Percentiles rank a stretch among this genome's conserved stretches.
Evolutionary conservation across 73 alveolate genomes (phyloP).

Genomic region (Tetrahymena elliotti): DNA sequence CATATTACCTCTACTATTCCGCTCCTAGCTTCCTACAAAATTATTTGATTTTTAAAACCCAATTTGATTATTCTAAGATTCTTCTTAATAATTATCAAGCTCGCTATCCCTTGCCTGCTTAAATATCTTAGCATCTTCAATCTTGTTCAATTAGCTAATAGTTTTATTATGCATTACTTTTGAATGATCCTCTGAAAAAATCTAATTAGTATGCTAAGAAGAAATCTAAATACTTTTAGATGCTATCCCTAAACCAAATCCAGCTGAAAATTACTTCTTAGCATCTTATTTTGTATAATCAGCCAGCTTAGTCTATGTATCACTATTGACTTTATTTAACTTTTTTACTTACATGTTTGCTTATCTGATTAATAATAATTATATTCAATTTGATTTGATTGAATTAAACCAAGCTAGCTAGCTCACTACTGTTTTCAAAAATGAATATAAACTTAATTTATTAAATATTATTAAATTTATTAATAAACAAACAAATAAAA

Average conservation of each 20-base stretch:
- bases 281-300: neutral
- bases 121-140: neutral
- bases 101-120: neutral
- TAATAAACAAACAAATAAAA: too few species aligned
- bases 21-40: neutral
- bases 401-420: too few species aligned
- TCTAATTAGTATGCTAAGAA: neutral
- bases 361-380: too few species aligned
- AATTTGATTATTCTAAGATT: neutral
- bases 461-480: too few species aligned
- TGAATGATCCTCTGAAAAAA: neutral
- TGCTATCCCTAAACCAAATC: neutral
- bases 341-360: too few species aligned
- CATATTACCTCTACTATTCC: neutral
- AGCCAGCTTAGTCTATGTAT: neutral
- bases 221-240: neutral
- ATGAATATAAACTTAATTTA: neutral
- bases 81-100: neutral
- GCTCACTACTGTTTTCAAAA: neutral
- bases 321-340: neutral
- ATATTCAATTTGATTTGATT: neutral
- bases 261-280: neutral
- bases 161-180: neutral
- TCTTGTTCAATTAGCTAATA: neutral
- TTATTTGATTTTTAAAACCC: neutral